Evolutionary conservation across 305 asterid genomes (phyloP).

Genomic region (Lippia alba): DNA sequence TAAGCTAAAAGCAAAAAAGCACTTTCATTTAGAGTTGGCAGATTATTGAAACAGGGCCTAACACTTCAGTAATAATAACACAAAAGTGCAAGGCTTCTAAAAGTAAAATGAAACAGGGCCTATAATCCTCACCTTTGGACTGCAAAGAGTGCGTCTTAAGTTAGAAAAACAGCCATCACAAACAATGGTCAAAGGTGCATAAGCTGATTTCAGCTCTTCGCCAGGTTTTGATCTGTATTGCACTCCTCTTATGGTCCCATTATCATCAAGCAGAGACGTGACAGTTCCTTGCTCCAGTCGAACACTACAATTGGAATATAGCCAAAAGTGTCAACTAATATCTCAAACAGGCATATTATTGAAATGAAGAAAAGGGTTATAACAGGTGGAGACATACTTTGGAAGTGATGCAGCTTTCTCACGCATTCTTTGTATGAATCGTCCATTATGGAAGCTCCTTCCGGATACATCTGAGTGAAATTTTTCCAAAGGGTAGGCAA

Average conservation of each 20-base stretch:
- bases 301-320: conserved; percentile 51
- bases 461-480: conserved; percentile 83
- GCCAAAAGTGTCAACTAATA: not conserved
- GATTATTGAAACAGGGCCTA: too few relatives aligned
- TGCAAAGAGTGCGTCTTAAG: conserved; percentile 80
- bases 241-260: conserved; percentile 75
- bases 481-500: conserved; percentile 83
- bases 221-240: conserved; percentile 75
- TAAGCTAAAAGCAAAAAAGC: too few relatives aligned
- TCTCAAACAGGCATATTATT: conserved; percentile 12
- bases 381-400: conserved; percentile 50
- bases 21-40: too few relatives aligned
- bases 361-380: conserved; percentile 4
- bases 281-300: conserved; percentile 87
- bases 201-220: conserved; percentile 59
- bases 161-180: conserved; percentile 95
- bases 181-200: conserved; percentile 83
- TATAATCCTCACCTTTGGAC: conserved; percentile 60
- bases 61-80: too few relatives aligned
- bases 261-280: conserved; percentile 80
- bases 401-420: conserved; percentile 85
- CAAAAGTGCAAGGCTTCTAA: not conserved
- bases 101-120: conserved; percentile 4
- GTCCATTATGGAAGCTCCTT: conserved; percentile 89
- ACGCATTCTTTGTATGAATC: conserved; percentile 86